Evolutionary conservation across 768 basidiomycete genomes (phyloP).

Genomic region (Galerina marginata): DNA sequence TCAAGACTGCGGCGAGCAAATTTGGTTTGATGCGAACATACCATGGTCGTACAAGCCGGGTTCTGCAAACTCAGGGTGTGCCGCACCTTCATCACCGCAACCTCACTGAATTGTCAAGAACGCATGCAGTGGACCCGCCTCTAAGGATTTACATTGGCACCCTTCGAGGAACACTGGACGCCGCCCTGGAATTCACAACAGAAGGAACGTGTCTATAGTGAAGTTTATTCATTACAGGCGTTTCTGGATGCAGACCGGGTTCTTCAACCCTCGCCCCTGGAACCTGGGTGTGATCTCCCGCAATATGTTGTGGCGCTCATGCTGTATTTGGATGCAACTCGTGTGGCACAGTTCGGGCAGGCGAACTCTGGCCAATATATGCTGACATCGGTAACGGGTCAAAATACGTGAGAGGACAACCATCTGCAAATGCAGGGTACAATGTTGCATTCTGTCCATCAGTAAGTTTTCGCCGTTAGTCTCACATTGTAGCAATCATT

Average conservation of each 20-base stretch:
- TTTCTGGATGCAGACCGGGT: constrained; percentile 26
- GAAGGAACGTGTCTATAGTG: constrained; percentile 21
- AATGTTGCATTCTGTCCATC: not conserved
- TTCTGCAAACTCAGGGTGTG: constrained; percentile 16
- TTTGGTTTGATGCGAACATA: constrained; percentile 25
- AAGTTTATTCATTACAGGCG: constrained; percentile 27
- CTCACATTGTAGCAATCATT: no score
- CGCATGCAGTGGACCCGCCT: constrained; percentile 19
- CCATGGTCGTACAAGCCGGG: constrained; percentile 16
- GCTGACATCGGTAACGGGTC: no score
- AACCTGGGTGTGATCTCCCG: constrained; percentile 17
- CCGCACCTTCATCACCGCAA: constrained; percentile 25
- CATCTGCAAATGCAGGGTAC: no score
- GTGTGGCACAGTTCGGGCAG: no score
- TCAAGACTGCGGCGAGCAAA: constrained; percentile 23
- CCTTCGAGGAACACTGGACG: constrained; percentile 30
- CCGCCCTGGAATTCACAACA: constrained; percentile 15
- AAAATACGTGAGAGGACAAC: no score
- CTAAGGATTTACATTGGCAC: constrained; percentile 30
- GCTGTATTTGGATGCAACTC: no score
- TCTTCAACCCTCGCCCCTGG: constrained; percentile 24
- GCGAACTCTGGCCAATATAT: no score
- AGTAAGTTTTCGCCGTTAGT: not conserved
- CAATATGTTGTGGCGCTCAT: no score
- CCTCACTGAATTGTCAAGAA: constrained; percentile 21